phyloP scores from a whole-genome alignment of 2,329 filamentous ascomycete genomes.

The Coniochaeta prunicola region DNA sequence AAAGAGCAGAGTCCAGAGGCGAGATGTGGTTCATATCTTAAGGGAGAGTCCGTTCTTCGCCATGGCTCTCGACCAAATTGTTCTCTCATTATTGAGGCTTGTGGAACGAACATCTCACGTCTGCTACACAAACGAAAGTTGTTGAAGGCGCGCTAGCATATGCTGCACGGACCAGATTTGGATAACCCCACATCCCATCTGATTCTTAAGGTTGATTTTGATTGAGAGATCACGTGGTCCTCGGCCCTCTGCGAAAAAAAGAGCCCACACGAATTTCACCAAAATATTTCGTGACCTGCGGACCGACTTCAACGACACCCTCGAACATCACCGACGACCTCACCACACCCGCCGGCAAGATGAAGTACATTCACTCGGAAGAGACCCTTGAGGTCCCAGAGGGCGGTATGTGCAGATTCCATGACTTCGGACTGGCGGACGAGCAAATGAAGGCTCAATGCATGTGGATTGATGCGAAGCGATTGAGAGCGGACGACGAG shows the following conservation, averaged over 20 bases:
- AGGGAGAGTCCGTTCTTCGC: too few relatives aligned
- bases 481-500: constrained; percentile 5
- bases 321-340: constrained; percentile 29
- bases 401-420: constrained; percentile 66
- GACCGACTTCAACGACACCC: constrained; percentile 10
- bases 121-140: too few relatives aligned
- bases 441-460: background rate
- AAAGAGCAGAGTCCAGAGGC: too few relatives aligned
- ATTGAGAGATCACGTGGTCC: background rate
- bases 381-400: constrained; percentile 94
- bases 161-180: background rate
- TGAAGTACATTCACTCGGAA: constrained; percentile 99
- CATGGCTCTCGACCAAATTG: too few relatives aligned
- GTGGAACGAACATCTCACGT: too few relatives aligned
- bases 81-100: too few relatives aligned
- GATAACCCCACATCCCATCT: background rate
- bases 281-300: constrained; percentile 2
- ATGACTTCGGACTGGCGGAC: background rate
- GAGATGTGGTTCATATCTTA: too few relatives aligned
- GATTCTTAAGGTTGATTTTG: background rate
- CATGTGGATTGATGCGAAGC: constrained; percentile 2
- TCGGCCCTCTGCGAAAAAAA: background rate
- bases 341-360: constrained; percentile 59
- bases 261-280: constrained; percentile 4
- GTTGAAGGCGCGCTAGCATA: background rate